Evolutionary conservation across 441 rosid species (phyloP).

Genomic region (Jatropha multifida): DNA sequence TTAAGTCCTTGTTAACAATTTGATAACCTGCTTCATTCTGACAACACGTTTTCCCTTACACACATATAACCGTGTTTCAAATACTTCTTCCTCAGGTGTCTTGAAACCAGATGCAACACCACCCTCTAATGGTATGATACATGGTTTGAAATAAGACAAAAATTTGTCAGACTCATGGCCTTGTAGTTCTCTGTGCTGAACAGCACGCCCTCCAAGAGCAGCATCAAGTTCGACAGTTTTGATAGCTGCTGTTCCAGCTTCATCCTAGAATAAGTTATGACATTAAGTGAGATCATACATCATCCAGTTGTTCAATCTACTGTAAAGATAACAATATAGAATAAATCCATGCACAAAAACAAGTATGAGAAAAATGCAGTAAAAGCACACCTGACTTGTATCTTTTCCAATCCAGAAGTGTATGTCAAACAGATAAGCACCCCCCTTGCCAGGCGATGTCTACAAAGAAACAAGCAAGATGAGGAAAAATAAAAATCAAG

Average conservation of each 20-base stretch:
- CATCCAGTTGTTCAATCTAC: neutral
- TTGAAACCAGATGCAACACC: slow-evolving; percentile 96
- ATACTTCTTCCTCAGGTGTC: slow-evolving; percentile 75
- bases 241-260: slow-evolving; percentile 97
- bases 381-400: slow-evolving; percentile 77
- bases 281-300: slow-evolving; percentile 11
- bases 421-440: slow-evolving; percentile 82
- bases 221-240: slow-evolving; percentile 97
- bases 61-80: slow-evolving; percentile 85
- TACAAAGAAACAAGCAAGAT: slow-evolving; percentile 30
- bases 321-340: neutral
- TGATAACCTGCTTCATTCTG: slow-evolving; percentile 87
- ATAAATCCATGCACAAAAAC: slow-evolving; percentile 6
- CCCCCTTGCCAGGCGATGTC: slow-evolving; percentile 84
- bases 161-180: slow-evolving; percentile 97
- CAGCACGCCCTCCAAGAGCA: slow-evolving; percentile 95
- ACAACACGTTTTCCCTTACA: slow-evolving; percentile 91
- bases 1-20: slow-evolving; percentile 13
- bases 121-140: slow-evolving; percentile 94
- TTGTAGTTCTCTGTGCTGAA: slow-evolving; percentile 96
- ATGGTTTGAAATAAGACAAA: slow-evolving; percentile 96
- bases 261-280: slow-evolving; percentile 55
- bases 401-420: slow-evolving; percentile 99
- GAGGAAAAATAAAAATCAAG: neutral
- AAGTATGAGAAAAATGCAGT: slow-evolving; percentile 6